phyloP scores from a whole-genome alignment of 805 yeast genomes.

The Candida lessepsii region DNA sequence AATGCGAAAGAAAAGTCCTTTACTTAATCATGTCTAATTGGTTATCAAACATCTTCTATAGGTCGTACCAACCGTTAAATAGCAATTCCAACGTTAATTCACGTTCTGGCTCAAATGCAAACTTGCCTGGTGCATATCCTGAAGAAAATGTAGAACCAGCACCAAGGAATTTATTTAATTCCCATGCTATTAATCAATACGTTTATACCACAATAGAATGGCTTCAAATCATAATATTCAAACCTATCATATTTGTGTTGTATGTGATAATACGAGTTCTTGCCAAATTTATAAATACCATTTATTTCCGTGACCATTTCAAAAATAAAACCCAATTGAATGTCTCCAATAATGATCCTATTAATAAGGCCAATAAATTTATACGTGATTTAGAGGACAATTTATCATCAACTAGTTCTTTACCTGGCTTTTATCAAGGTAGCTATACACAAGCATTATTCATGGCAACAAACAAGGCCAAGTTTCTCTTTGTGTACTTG shows the following conservation, averaged over 20 bases:
- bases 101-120: neutral
- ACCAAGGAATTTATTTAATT: slow-evolving; percentile 18
- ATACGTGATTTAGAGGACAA: slow-evolving; percentile 51
- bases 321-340: slow-evolving; percentile 8
- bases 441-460: slow-evolving; percentile 80
- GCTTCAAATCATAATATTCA: slow-evolving; percentile 18
- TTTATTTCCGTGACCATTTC: slow-evolving; percentile 25
- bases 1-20: neutral
- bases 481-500: slow-evolving; percentile 71
- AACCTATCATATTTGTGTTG: slow-evolving; percentile 26
- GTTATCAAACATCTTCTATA: slow-evolving; percentile 12
- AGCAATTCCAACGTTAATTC: slow-evolving; percentile 3
- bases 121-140: slow-evolving; percentile 25
- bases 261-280: slow-evolving; percentile 23
- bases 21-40: slow-evolving; percentile 11
- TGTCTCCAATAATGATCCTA: slow-evolving; percentile 43
- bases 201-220: slow-evolving; percentile 8
- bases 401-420: slow-evolving; percentile 13
- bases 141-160: slow-evolving; percentile 13
- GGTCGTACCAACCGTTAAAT: slow-evolving; percentile 11
- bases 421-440: slow-evolving; percentile 60
- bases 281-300: slow-evolving; percentile 22
- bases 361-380: slow-evolving; percentile 52
- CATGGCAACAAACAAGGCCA: slow-evolving; percentile 64
- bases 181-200: slow-evolving; percentile 15